Conservation (phyloP, 352 stramenopile species). For the Phytopythium vexans region DNA sequence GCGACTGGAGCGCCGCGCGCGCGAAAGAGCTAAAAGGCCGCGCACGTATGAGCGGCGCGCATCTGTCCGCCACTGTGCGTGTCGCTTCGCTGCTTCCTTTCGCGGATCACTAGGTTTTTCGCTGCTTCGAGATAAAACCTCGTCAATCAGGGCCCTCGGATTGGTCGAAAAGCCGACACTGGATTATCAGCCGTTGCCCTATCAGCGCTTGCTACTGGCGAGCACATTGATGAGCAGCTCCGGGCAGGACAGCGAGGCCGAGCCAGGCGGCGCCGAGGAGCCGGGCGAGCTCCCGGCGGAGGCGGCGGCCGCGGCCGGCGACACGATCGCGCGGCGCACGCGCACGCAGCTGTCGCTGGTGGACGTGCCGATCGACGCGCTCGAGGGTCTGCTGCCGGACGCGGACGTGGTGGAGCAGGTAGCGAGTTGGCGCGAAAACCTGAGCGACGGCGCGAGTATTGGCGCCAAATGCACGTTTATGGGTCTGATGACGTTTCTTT, state of each 20-base stretch:
- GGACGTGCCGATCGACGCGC: constrained; percentile 65
- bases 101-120: too few relatives aligned
- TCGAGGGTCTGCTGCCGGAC: constrained; percentile 61
- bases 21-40: too few relatives aligned
- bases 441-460: background rate
- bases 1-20: too few relatives aligned
- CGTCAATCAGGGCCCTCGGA: too few relatives aligned
- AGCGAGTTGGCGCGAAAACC: constrained; percentile 24
- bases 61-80: too few relatives aligned
- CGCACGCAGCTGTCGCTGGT: constrained; percentile 77
- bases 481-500: constrained; percentile 2
- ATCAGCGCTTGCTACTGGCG: too few relatives aligned
- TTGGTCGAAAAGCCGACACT: too few relatives aligned
- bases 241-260: constrained; percentile 1
- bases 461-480: background rate
- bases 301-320: constrained; percentile 9
- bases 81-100: too few relatives aligned
- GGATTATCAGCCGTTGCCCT: too few relatives aligned
- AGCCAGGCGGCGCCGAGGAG: background rate
- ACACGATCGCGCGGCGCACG: constrained; percentile 68
- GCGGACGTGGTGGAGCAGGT: constrained; percentile 19
- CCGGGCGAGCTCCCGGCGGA: background rate
- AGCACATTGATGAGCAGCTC: background rate
- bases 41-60: too few relatives aligned
- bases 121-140: too few relatives aligned